Conservation (phyloP, 2,329 filamentous ascomycete species). For the Herpotrichia juniperi region DNA sequence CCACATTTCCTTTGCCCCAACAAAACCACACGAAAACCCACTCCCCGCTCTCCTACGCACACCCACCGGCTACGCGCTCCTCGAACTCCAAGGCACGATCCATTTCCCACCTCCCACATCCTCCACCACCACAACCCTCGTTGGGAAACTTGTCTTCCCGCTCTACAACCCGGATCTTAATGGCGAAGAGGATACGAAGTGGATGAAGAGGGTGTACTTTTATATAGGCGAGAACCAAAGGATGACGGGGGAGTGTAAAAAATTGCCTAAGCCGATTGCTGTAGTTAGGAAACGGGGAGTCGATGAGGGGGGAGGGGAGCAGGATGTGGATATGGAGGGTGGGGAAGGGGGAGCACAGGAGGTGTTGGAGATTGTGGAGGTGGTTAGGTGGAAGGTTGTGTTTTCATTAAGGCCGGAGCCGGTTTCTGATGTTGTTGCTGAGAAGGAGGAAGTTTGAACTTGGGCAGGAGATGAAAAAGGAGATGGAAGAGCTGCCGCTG, state of each 20-base stretch:
- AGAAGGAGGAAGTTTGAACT: slow-evolving; percentile 20
- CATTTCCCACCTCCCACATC: slow-evolving; percentile 66
- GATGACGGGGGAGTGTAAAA: slow-evolving; percentile 88
- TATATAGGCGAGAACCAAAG: slow-evolving; percentile 90
- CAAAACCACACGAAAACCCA: slow-evolving; percentile 53
- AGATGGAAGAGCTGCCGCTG: background rate
- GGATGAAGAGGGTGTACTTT: slow-evolving; percentile 90
- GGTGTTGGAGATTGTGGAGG: slow-evolving; percentile 82
- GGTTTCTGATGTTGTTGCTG: slow-evolving; percentile 52
- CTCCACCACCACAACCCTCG: slow-evolving; percentile 55
- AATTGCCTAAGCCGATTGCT: slow-evolving; percentile 77
- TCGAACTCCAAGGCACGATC: slow-evolving; percentile 92
- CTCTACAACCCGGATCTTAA: slow-evolving; percentile 64
- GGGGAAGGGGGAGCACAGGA: slow-evolving; percentile 33
- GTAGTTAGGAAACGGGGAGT: slow-evolving; percentile 64
- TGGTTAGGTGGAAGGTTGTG: slow-evolving; percentile 84
- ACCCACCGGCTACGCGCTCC: slow-evolving; percentile 83
- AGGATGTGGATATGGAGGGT: slow-evolving; percentile 35
- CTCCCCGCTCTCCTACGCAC: slow-evolving; percentile 86
- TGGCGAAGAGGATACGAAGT: slow-evolving; percentile 64
- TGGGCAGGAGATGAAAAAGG: background rate
- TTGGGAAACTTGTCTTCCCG: slow-evolving; percentile 81
- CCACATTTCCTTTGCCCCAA: slow-evolving; percentile 15
- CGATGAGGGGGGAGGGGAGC: slow-evolving; percentile 17
- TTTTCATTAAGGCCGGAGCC: slow-evolving; percentile 88